Evolutionary conservation across 306 rosid genomes (phyloP).

Genomic region (Cicer bijugum): DNA sequence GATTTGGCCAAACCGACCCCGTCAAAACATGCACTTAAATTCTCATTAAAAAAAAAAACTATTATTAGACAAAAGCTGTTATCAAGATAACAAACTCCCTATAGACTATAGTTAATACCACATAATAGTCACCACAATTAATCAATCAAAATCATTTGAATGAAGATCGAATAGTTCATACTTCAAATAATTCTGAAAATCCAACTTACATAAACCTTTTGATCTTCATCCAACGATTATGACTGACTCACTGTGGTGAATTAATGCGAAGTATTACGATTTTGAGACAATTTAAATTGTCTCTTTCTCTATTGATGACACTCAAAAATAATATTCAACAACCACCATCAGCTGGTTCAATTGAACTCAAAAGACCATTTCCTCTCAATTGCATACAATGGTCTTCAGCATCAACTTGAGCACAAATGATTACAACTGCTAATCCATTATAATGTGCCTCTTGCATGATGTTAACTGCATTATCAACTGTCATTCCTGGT

Average conservation of each 20-base stretch:
- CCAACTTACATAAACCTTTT: neutral
- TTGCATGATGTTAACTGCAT: conserved; percentile 90
- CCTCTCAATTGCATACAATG: conserved; percentile 96
- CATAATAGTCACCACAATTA: neutral
- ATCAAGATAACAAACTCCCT: neutral
- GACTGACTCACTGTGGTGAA: neutral
- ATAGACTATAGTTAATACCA: neutral
- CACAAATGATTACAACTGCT: conserved; percentile 83
- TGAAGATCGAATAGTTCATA: neutral
- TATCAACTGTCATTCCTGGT: conserved; percentile 91
- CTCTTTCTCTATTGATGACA: neutral
- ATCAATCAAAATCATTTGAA: neutral
- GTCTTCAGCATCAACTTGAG: conserved; percentile 91
- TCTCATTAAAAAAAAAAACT: conserved; percentile 1
- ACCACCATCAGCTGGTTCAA: conserved; percentile 86
- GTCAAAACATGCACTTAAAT: no score
- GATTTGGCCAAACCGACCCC: no score
- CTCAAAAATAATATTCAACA: conserved; percentile 45
- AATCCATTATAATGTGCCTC: conserved; percentile 89
- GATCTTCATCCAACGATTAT: neutral
- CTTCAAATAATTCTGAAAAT: no score
- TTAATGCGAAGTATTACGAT: neutral
- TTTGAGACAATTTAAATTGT: neutral
- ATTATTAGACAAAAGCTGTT: conserved; percentile 28
- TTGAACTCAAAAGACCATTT: conserved; percentile 84